Conservation (phyloP, 2,329 filamentous ascomycete species). For the Sporothrix inflata region DNA sequence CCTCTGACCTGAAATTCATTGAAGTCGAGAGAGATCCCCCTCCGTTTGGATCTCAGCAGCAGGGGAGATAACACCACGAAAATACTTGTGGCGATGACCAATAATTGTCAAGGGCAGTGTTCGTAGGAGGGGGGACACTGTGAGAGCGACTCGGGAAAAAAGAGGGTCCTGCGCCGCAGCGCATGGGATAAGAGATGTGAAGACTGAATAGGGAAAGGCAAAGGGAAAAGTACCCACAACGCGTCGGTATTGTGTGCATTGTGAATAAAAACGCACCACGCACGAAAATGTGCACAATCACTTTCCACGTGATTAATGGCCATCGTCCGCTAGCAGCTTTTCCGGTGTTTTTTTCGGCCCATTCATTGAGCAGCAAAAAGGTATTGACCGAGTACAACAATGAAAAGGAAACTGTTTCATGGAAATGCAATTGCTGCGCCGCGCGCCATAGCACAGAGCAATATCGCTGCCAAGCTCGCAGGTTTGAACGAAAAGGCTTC, state of each 20-base stretch:
- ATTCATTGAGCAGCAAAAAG: not conserved
- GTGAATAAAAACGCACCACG: not conserved
- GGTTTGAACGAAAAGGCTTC: not conserved
- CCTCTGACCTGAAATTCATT: too few relatives aligned
- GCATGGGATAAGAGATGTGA: not conserved
- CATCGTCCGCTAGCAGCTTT: not conserved
- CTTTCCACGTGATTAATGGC: slow-evolving; percentile 16
- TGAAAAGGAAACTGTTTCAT: not conserved
- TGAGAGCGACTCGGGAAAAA: slow-evolving; percentile 12
- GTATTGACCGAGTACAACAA: slow-evolving; percentile 2
- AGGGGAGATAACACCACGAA: too few relatives aligned
- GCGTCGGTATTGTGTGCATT: slow-evolving; percentile 8
- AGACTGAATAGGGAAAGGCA: slow-evolving; percentile 6
- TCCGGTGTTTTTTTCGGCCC: too few relatives aligned
- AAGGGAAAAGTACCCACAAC: slow-evolving; percentile 4
- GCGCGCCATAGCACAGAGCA: not conserved
- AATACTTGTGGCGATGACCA: too few relatives aligned
- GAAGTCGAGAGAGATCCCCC: too few relatives aligned
- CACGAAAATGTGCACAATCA: slow-evolving; percentile 17
- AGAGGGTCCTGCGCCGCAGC: slow-evolving; percentile 18
- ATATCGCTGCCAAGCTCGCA: not conserved
- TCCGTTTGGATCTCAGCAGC: too few relatives aligned
- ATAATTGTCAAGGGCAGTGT: too few relatives aligned
- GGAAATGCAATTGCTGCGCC: not conserved
- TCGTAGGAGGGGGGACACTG: not conserved